phyloP scores from a whole-genome alignment of 441 rosid genomes.

The Kokia cookei region DNA sequence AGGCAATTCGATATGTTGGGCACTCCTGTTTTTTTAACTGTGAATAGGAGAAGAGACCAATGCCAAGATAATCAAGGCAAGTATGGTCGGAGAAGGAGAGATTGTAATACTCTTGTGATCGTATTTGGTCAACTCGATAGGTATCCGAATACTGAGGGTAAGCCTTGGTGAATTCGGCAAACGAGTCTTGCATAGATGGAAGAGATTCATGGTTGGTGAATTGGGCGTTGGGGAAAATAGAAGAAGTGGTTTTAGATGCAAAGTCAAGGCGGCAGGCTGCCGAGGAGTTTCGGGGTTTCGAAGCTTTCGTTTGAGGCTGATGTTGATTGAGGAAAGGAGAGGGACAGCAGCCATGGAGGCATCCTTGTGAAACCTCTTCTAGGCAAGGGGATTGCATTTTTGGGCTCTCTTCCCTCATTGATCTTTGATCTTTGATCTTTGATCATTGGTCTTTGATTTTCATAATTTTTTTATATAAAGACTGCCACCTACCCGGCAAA shows the following conservation, averaged over 20 bases:
- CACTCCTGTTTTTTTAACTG: constrained; percentile 53
- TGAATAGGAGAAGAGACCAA: constrained; percentile 74
- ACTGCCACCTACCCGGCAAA: not conserved
- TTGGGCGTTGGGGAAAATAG: constrained; percentile 61
- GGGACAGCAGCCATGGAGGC: constrained; percentile 63
- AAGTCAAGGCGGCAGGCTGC: constrained; percentile 59
- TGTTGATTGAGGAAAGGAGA: constrained; percentile 24
- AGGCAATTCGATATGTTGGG: constrained; percentile 27
- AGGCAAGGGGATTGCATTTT: constrained; percentile 41
- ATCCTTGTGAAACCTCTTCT: constrained; percentile 38
- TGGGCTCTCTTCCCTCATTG: not conserved
- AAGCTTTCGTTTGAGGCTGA: constrained; percentile 25
- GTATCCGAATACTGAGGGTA: constrained; percentile 59
- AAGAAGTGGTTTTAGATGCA: constrained; percentile 47
- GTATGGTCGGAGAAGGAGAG: constrained; percentile 54
- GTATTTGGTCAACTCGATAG: constrained; percentile 48
- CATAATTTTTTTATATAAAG: not conserved
- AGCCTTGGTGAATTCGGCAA: constrained; percentile 53
- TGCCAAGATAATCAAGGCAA: constrained; percentile 89
- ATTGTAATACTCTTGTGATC: constrained; percentile 62
- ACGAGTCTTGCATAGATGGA: constrained; percentile 59
- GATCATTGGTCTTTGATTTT: not conserved
- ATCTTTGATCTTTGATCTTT: not conserved
- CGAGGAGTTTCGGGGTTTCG: constrained; percentile 34
- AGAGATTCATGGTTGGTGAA: constrained; percentile 76